Evolutionary conservation across 2,329 filamentous ascomycete genomes (phyloP), one percentile per base, ranked within the genome.

Genomic region (Pestalotiopsis fici): DNA sequence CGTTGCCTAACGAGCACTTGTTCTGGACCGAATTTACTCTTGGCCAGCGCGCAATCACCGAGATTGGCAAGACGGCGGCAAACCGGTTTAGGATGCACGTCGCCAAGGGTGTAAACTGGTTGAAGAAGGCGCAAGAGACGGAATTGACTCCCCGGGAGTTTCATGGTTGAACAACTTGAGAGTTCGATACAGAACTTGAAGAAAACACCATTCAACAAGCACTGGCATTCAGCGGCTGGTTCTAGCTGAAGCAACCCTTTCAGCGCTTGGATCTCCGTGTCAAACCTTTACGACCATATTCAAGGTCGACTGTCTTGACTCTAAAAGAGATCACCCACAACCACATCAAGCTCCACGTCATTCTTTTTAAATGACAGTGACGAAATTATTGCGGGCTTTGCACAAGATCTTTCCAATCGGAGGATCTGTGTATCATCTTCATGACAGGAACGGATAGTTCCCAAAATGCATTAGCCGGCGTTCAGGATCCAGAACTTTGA

Each of bases 1-100:
- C 80, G 2, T 72, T 75, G 3, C 83, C 83, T 1, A 76, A 83
- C 15, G 78, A 83, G 13, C 83, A 86, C 68, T 76, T 89, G 2
- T 89, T 87, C 73, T 85, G 83, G 74, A 85, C 86, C 61, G 78
- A 80, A 0, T 87, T 87, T 55, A 84, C 79, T 0, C 75, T 88
- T 3, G 78, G 78, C 15, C 69, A 70, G 50, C 73, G 76, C 25
- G 82, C 78, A 18, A 80, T 82, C 3, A 65, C 71, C 13, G 72
- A 71, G 55, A 72, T 82, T 25, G 80, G 78, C 2, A 71, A 68
- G 37, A 72, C 73, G 6, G 71, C 78, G 2, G 76, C 71, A 6
- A 68, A 71, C 18, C 47, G 69, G 5, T 68, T 74, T 47, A 68
- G 69, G 9, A 69, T 68, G 4, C 71, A 74, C 55, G 66, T 69